A percentile compares a stretch with the other conserved stretches of the same genome.
Evolutionary conservation across 257 asterid genomes (phyloP).

Genomic region (Hygrophila difformis): DNA sequence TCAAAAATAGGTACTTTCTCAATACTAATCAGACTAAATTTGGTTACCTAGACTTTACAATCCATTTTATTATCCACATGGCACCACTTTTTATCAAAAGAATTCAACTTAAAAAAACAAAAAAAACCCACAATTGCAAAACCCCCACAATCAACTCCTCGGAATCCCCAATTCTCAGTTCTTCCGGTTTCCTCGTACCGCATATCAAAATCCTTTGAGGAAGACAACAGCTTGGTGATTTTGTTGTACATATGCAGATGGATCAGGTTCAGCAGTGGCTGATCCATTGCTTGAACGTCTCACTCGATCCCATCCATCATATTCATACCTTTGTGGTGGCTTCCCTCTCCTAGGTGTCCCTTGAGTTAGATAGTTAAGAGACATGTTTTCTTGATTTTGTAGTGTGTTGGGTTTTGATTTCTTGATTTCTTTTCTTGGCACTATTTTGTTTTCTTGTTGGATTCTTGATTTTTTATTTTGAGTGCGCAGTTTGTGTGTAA

Average conservation of each 20-base stretch:
- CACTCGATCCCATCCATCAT: slow-evolving; percentile 76
- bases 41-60: no score
- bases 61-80: no score
- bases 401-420: background rate
- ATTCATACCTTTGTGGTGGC: slow-evolving; percentile 78
- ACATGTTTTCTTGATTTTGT: no score
- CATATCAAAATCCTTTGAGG: no score
- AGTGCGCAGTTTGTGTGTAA: no score
- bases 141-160: slow-evolving; percentile 10
- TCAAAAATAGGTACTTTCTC: no score
- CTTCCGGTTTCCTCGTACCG: no score
- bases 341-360: slow-evolving; percentile 85
- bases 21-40: no score
- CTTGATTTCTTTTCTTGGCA: background rate
- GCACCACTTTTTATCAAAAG: no score
- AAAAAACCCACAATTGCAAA: no score
- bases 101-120: no score
- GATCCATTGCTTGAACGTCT: slow-evolving; percentile 75
- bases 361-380: slow-evolving; percentile 48
- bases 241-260: slow-evolving; percentile 15
- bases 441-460: background rate
- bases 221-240: no score
- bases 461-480: background rate
- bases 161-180: slow-evolving; percentile 1
- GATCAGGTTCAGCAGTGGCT: slow-evolving; percentile 83